Conservation (phyloP, 2,329 filamentous ascomycete species). For the Ophiognomonia clavigignenti-juglandacearum region DNA sequence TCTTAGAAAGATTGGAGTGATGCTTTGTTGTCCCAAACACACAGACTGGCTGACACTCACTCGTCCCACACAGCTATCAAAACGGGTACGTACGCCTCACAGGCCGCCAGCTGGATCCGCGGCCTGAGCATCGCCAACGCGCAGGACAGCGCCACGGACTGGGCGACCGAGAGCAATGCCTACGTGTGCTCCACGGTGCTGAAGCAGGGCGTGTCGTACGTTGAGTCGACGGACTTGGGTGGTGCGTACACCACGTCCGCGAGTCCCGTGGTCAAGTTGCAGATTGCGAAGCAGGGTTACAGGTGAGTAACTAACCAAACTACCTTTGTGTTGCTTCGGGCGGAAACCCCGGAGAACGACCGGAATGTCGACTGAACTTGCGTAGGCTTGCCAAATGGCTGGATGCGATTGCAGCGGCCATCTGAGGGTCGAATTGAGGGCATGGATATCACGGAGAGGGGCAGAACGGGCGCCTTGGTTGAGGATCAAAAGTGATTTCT, state of each 20-base stretch:
- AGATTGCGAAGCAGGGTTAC: constrained; percentile 41
- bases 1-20: too few relatives aligned
- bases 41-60: neutral
- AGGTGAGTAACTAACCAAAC: constrained; percentile 15
- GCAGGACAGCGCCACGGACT: constrained; percentile 28
- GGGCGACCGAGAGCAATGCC: constrained; percentile 38
- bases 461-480: neutral
- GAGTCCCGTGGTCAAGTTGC: constrained; percentile 33
- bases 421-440: neutral
- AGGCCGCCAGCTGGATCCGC: constrained; percentile 30
- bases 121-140: constrained; percentile 29
- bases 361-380: neutral
- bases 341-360: too few relatives aligned
- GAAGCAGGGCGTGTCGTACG: constrained; percentile 29
- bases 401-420: constrained; percentile 27
- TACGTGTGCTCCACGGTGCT: constrained; percentile 39
- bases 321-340: neutral
- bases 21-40: neutral
- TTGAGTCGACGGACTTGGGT: constrained; percentile 35
- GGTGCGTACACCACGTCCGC: constrained; percentile 35
- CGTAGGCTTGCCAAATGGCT: constrained; percentile 27
- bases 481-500: neutral
- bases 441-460: too few relatives aligned
- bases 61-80: constrained; percentile 26
- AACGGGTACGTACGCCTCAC: constrained; percentile 30